A percentile compares a stretch with the other conserved stretches of the same genome.
Evolutionary conservation across 192 early-diverging fungal genomes (phyloP).

Genomic region (Podochytrium sp.): DNA sequence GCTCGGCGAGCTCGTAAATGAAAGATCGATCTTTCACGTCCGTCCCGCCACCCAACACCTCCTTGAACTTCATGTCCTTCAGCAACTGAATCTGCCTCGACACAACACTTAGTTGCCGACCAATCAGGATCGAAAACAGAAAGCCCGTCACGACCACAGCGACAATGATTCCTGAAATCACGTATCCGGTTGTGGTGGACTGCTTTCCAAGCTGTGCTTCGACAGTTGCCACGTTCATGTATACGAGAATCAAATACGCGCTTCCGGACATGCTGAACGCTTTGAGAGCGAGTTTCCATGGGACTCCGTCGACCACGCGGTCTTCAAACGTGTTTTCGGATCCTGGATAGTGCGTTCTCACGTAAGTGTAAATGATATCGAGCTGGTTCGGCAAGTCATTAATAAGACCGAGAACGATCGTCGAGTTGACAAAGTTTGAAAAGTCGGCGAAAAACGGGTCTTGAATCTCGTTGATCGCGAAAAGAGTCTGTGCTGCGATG

Average conservation of each 20-base stretch:
- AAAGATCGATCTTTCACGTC: constrained; percentile 21
- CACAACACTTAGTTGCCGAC: constrained; percentile 15
- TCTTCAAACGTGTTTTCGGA: not conserved
- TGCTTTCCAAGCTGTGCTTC: not conserved
- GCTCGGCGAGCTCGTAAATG: constrained; percentile 16
- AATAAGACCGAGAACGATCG: not conserved
- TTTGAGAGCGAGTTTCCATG: not conserved
- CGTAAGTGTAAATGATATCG: not conserved
- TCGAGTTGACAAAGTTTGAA: not conserved
- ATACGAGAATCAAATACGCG: not conserved
- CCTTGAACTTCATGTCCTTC: constrained; percentile 20
- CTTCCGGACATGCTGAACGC: no score
- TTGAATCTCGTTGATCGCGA: not conserved
- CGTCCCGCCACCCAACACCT: constrained; percentile 12
- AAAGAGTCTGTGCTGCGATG: not conserved
- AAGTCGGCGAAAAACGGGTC: not conserved
- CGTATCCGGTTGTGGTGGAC: constrained; percentile 16
- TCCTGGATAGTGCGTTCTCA: not conserved
- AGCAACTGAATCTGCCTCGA: constrained; percentile 23
- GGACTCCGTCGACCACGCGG: not conserved
- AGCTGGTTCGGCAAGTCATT: not conserved
- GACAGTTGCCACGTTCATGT: constrained; percentile 9
- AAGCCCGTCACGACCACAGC: not conserved
- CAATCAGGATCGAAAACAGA: not conserved
- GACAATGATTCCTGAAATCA: constrained; percentile 23